Conservation (phyloP, 1,284 basidiomycete genomes). For the Melampsora americana region DNA sequence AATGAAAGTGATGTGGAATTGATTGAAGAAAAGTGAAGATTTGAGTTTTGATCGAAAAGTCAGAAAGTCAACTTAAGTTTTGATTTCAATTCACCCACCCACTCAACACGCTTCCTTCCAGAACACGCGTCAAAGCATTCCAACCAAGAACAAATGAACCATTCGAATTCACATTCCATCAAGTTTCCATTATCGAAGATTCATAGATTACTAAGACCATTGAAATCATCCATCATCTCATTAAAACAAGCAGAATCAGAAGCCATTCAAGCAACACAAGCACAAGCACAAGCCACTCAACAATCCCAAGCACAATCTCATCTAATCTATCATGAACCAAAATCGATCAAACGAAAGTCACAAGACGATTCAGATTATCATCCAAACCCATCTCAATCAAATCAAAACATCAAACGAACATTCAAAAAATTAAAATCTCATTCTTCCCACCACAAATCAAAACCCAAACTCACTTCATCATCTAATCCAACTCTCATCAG, state of each 20-base stretch:
- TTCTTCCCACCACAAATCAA: neutral
- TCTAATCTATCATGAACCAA: constrained; percentile 12
- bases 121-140: too few relatives aligned
- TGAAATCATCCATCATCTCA: constrained; percentile 29
- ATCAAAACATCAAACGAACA: neutral
- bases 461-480: neutral
- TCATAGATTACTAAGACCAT: constrained; percentile 23
- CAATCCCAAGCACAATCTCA: too few relatives aligned
- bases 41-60: too few relatives aligned
- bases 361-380: neutral
- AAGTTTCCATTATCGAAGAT: constrained; percentile 12
- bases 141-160: too few relatives aligned
- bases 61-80: too few relatives aligned
- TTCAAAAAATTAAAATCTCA: neutral
- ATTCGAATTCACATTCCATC: too few relatives aligned
- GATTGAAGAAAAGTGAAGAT: too few relatives aligned
- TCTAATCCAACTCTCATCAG: neutral
- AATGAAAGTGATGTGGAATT: too few relatives aligned
- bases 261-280: neutral
- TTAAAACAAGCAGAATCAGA: constrained; percentile 8
- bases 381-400: neutral
- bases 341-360: constrained; percentile 2
- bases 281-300: neutral
- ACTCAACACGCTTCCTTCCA: too few relatives aligned
- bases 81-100: too few relatives aligned